Percentiles rank a stretch among this genome's conserved stretches.
phyloP scores from a whole-genome alignment of 2,329 filamentous ascomycete species.

The Botrytis tulipae region DNA sequence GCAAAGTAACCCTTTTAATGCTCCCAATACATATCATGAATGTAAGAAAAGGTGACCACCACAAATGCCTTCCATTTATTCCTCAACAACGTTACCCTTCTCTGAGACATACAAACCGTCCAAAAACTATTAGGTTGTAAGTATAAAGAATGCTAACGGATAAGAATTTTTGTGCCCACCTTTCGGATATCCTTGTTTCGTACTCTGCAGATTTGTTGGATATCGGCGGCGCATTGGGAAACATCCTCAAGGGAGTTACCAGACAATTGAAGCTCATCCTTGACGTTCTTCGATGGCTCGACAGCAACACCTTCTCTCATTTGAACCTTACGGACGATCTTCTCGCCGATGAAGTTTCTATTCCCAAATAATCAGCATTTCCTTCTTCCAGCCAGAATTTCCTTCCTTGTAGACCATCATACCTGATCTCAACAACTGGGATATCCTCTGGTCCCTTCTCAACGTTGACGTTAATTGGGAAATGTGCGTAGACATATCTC shows the following conservation, averaged over 20 bases:
- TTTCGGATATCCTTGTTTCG: conserved; percentile 99
- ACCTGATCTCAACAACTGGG: conserved; percentile 96
- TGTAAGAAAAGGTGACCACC: conserved; percentile 25
- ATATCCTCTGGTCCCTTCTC: conserved; percentile 91
- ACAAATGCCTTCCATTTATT: conserved; percentile 37
- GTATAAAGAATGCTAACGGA: neutral
- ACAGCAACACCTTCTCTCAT: conserved; percentile 92
- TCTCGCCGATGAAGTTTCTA: conserved; percentile 98
- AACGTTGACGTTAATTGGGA: conserved; percentile 99
- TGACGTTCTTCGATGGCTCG: conserved; percentile 84
- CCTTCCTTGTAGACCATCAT: conserved; percentile 43
- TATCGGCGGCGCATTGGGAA: conserved; percentile 97
- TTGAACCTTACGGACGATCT: conserved; percentile 89
- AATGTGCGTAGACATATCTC: conserved; percentile 99
- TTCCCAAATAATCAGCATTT: conserved; percentile 39
- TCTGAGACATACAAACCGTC: conserved; percentile 99
- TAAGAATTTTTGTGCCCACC: conserved; percentile 50
- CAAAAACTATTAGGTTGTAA: conserved; percentile 69
- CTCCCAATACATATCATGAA: conserved; percentile 32
- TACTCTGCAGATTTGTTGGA: conserved; percentile 99
- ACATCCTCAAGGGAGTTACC: conserved; percentile 98
- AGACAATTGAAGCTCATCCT: conserved; percentile 92
- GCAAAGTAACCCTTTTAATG: conserved; percentile 35
- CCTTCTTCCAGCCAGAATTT: conserved; percentile 20
- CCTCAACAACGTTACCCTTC: conserved; percentile 89